Evolutionary conservation across 495 filamentous ascomycete genomes (phyloP), one percentile per base, ranked within the genome.

Genomic region (Penicillium waksmanii): DNA sequence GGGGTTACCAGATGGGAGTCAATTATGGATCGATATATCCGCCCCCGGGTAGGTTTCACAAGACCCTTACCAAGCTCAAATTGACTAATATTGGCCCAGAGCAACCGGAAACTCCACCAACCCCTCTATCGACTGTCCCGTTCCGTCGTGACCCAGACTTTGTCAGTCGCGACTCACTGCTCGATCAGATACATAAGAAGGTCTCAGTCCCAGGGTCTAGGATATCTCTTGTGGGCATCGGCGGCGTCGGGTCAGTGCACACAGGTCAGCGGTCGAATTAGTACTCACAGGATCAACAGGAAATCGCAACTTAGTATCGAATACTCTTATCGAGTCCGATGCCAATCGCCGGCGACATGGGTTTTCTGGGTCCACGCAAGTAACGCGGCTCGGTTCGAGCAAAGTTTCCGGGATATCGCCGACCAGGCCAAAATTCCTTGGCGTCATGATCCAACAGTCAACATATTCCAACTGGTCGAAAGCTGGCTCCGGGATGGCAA

Each of bases 361-460:
- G 73, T 83, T 9, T 80, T 85, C 62, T 85, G 82, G 81, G 60
- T 83, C 5, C 73, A 79, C 58, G 74, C 76, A 2, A 76, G 75
- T 51, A 78, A 63, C 42, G 46, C 47, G 0, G 63, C 67, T 3
- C 69, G 77, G 11, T 77, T 81, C 23, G 69, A 76, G 62, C 61
- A 81, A 50, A 60, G 73, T 54, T 77, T 65, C 64, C 63, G 62
- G 33, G 67, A 72, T 7, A 77, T 83, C 53, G 75, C 79, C 46
- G 55, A 78, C 31, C 53, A 31, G 6, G 48, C 70, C 34, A 71
- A 77, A 52, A 71, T 81, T 23, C 58, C 58, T 18, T 67, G 70
- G 9, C 66, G 70, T 17, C 11, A 78, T 17, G 68, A 82, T 64
- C 73, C 66, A 23, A 66, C 70, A 18, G 67, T 60, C 12, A 69